Evolutionary conservation across 2,329 filamentous ascomycete species (phyloP).

Genomic region (Pleurostoma richardsiae): DNA sequence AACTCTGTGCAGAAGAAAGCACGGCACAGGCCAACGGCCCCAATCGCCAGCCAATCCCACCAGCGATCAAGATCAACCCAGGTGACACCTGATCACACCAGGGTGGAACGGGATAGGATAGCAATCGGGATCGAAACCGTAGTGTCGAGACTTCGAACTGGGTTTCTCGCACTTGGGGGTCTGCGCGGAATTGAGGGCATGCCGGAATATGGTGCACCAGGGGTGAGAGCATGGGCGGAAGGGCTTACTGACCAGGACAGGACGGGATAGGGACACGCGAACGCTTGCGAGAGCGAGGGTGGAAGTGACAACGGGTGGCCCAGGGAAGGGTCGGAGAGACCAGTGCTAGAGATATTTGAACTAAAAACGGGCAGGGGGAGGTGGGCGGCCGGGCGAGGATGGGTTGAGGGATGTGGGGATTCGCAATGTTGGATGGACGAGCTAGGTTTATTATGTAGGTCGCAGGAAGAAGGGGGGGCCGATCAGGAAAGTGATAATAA

Average conservation of each 20-base stretch:
- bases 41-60: conserved; percentile 14
- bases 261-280: too few relatives aligned
- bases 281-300: conserved; percentile 12
- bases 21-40: conserved; percentile 16
- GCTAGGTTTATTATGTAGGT: conserved; percentile 17
- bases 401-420: conserved; percentile 9
- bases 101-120: neutral
- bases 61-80: neutral
- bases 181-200: too few relatives aligned
- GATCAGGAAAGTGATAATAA: conserved; percentile 15
- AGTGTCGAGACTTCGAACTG: conserved; percentile 29
- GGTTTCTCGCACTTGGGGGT: conserved; percentile 3
- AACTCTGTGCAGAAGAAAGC: neutral
- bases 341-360: neutral
- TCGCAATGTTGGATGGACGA: conserved; percentile 13
- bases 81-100: neutral
- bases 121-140: conserved; percentile 25
- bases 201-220: too few relatives aligned
- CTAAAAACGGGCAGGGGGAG: conserved; percentile 9
- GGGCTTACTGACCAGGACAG: too few relatives aligned
- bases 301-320: conserved; percentile 15
- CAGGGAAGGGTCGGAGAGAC: conserved; percentile 2
- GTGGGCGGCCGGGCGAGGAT: neutral
- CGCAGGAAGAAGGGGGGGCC: conserved; percentile 23
- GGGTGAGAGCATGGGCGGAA: too few relatives aligned